Percentiles rank a stretch among this genome's conserved stretches.
phyloP scores from a whole-genome alignment of 2,329 filamentous ascomycete species.

The Fusarium agapanthi region DNA sequence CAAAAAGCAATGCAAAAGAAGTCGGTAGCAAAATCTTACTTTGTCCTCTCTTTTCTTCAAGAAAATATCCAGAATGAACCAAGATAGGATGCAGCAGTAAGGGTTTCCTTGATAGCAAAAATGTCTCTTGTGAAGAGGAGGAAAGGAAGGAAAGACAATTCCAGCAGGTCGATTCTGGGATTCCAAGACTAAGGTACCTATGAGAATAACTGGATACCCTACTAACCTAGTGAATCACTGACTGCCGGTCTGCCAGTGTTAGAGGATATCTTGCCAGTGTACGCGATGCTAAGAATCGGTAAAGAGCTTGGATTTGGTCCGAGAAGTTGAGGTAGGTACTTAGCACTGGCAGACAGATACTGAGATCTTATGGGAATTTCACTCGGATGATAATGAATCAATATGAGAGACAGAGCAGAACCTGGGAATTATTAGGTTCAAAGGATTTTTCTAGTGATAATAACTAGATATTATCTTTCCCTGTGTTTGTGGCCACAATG shows the following conservation, averaged over 20 bases:
- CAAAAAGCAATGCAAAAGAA: not conserved
- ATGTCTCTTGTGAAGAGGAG: not conserved
- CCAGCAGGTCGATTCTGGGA: not conserved
- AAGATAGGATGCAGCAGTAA: not conserved
- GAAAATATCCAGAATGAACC: not conserved
- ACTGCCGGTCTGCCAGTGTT: not conserved
- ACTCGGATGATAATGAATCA: not conserved
- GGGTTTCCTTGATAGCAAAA: not conserved
- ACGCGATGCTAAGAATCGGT: not conserved
- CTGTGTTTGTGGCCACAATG: not conserved
- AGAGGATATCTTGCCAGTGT: not conserved
- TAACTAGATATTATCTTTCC: not conserved
- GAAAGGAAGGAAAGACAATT: not conserved
- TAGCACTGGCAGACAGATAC: slow-evolving; percentile 11
- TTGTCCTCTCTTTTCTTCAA: not conserved
- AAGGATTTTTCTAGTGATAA: not conserved
- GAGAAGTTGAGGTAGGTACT: not conserved
- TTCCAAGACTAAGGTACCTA: not conserved
- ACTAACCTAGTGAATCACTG: not conserved
- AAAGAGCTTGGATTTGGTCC: not conserved
- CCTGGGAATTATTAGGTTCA: not conserved
- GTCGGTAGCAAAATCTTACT: not conserved
- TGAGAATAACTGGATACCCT: not conserved
- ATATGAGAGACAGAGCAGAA: not conserved
- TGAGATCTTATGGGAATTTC: not conserved